A percentile compares a stretch with the other conserved stretches of the same genome.
phyloP scores from a whole-genome alignment of 257 asterid genomes.

The Plantago major region DNA sequence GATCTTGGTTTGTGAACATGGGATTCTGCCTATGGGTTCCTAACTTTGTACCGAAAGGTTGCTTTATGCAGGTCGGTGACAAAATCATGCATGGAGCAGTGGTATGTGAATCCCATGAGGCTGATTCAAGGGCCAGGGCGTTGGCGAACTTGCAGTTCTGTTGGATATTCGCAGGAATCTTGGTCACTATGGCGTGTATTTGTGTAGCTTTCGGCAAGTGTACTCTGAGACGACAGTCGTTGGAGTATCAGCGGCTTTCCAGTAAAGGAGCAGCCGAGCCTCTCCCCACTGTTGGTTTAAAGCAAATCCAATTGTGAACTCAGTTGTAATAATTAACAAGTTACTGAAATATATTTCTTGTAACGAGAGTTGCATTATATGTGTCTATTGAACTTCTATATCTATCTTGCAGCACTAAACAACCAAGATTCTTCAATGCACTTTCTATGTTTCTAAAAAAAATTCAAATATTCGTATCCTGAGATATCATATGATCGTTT shows the following conservation, averaged over 20 bases:
- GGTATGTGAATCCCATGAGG: conserved; percentile 28
- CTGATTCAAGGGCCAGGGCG: conserved; percentile 31
- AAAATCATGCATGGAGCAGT: conserved; percentile 42
- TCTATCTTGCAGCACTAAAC: no score
- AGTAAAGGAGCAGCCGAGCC: conserved; percentile 28
- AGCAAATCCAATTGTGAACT: conserved; percentile 34
- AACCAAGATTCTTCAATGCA: no score
- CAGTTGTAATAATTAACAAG: conserved; percentile 1
- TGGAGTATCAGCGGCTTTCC: conserved; percentile 53
- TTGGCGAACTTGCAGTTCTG: conserved; percentile 80
- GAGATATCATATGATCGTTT: no score
- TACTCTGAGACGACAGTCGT: conserved; percentile 24
- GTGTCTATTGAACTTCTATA: no score
- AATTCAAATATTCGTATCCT: no score
- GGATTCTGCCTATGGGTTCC: conserved; percentile 71
- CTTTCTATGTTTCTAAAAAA: no score
- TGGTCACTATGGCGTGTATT: conserved; percentile 32
- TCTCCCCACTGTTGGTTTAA: conserved; percentile 25
- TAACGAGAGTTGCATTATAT: no score
- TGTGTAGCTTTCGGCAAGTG: conserved; percentile 38
- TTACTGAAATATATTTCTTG: neutral
- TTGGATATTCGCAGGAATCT: conserved; percentile 59
- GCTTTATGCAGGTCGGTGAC: conserved; percentile 25
- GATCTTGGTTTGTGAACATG: conserved; percentile 80
- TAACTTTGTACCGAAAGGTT: conserved; percentile 47